A percentile compares a stretch with the other conserved stretches of the same genome.
phyloP scores from a whole-genome alignment of 2,329 filamentous ascomycete genomes.

The Thielaviopsis cerberus region DNA sequence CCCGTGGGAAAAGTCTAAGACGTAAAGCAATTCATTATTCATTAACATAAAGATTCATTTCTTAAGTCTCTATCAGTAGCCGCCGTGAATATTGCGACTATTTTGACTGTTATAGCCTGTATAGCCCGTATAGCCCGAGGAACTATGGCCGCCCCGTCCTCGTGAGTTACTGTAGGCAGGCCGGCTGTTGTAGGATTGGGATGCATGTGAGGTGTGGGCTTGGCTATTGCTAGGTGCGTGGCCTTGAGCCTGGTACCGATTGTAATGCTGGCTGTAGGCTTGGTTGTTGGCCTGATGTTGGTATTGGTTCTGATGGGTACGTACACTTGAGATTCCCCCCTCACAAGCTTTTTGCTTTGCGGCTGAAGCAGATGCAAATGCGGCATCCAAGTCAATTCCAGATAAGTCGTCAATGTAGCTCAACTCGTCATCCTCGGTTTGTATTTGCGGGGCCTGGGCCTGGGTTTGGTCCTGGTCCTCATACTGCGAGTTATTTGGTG shows the following conservation, averaged over 20 bases:
- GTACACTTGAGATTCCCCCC: slow-evolving; percentile 5
- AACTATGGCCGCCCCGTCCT: background rate
- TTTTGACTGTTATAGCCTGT: background rate
- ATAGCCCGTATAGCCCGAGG: background rate
- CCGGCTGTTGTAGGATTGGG: background rate
- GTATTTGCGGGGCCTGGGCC: background rate
- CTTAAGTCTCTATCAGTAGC: background rate
- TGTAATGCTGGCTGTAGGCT: background rate
- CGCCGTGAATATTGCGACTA: background rate
- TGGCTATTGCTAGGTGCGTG: background rate
- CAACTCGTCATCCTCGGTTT: slow-evolving; percentile 6
- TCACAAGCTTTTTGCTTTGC: background rate
- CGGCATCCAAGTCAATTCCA: slow-evolving; percentile 10
- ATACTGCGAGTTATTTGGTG: slow-evolving; percentile 11
- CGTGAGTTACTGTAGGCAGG: background rate
- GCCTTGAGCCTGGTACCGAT: background rate
- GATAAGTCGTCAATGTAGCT: slow-evolving; percentile 7
- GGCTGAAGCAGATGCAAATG: slow-evolving; percentile 10
- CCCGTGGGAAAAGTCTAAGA: slow-evolving; percentile 4
- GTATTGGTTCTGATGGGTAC: slow-evolving; percentile 5
- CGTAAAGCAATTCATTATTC: slow-evolving; percentile 9
- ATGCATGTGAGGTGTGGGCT: background rate
- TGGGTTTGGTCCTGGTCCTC: background rate
- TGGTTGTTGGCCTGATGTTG: background rate
- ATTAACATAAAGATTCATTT: slow-evolving; percentile 8